Percentiles rank a stretch among this genome's conserved stretches.
Evolutionary conservation across 192 early-diverging fungal species (phyloP).

Genomic region (Cetraspora pellucida): DNA sequence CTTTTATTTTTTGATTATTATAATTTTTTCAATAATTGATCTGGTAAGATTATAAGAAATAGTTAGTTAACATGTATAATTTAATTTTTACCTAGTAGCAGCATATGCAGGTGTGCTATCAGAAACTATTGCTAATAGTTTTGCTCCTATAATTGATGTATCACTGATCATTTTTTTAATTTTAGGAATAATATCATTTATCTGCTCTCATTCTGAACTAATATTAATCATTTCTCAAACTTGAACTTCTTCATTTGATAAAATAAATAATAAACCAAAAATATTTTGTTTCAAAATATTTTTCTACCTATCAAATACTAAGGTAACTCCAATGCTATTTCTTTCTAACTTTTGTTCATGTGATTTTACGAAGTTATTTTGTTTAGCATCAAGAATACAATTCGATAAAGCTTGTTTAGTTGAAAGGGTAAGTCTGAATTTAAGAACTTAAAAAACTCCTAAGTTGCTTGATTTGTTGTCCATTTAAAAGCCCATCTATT

Average conservation of each 20-base stretch:
- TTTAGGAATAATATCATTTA: constrained; percentile 1
- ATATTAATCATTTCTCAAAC: constrained; percentile 2
- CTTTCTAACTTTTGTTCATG: constrained; percentile 1
- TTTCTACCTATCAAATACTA: constrained; percentile 5
- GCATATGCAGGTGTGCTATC: constrained; percentile 19
- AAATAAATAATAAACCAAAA: neutral
- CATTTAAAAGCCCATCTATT: constrained; percentile 4
- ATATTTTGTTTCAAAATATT: constrained; percentile 22
- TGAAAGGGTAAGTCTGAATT: neutral
- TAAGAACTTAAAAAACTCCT: constrained; percentile 8
- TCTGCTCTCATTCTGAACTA: neutral
- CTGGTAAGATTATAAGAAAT: no score
- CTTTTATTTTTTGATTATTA: no score
- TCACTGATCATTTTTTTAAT: constrained; percentile 6
- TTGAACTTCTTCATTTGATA: neutral
- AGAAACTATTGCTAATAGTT: constrained; percentile 4
- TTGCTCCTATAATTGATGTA: no score
- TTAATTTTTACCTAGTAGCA: constrained; percentile 5
- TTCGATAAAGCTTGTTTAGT: neutral
- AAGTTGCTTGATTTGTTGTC: neutral
- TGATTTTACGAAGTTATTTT: neutral
- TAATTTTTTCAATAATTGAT: no score
- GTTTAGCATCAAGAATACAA: constrained; percentile 1
- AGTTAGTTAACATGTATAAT: no score
- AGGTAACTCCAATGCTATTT: neutral